Conservation (phyloP, 305 asterid species). For the Coffea humblotiana region DNA sequence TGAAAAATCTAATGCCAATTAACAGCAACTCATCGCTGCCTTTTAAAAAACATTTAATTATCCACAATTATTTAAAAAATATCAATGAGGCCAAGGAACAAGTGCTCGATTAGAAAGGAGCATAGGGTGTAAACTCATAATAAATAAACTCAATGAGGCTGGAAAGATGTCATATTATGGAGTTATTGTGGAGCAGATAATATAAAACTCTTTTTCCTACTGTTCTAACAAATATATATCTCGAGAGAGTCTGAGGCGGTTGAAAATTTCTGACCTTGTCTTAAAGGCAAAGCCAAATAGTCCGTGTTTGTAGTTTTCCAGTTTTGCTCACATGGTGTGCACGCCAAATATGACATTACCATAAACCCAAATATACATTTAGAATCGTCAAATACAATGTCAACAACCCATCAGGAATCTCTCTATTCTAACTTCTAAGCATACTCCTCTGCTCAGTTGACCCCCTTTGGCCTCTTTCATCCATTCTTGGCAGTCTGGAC, state of each 20-base stretch:
- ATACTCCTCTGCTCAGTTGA: slow-evolving; percentile 20
- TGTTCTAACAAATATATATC: not conserved
- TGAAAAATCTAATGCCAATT: too few species aligned
- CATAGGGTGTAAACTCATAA: too few species aligned
- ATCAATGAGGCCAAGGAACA: too few species aligned
- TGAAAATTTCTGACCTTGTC: slow-evolving; percentile 15
- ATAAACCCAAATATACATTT: not conserved
- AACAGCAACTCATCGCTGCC: too few species aligned
- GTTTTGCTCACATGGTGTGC: slow-evolving; percentile 24
- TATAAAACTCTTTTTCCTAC: not conserved
- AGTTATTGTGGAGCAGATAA: not conserved
- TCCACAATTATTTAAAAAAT: too few species aligned
- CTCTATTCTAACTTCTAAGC: slow-evolving; percentile 14
- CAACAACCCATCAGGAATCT: slow-evolving; percentile 8
- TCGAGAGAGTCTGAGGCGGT: not conserved
- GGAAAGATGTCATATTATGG: not conserved
- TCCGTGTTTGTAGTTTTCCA: not conserved
- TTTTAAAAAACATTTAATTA: too few species aligned
- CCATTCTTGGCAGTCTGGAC: slow-evolving; percentile 2
- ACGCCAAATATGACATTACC: slow-evolving; percentile 11
- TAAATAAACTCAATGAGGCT: not conserved
- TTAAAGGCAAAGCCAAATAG: slow-evolving; percentile 8
- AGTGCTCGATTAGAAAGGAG: not conserved
- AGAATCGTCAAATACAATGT: slow-evolving; percentile 17
- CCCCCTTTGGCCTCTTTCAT: not conserved